Evolutionary conservation across 768 basidiomycete genomes (phyloP).

Genomic region (Glaciozyma antarctica): DNA sequence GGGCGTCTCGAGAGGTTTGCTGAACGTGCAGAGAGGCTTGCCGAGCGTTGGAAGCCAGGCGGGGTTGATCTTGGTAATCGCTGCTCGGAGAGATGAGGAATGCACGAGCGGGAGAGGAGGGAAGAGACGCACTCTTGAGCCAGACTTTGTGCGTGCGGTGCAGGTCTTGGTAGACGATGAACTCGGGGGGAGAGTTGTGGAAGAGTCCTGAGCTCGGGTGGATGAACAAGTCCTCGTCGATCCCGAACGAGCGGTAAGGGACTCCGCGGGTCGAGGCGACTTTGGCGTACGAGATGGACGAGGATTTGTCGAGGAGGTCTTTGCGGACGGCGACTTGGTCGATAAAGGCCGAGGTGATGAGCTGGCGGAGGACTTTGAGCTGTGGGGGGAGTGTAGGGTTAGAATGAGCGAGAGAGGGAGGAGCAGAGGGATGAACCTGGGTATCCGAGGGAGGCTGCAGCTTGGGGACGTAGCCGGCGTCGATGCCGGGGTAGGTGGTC

Average conservation of each 20-base stretch:
- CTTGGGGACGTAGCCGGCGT: conserved; percentile 54
- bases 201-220: conserved; percentile 80
- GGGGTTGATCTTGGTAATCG: conserved; percentile 73
- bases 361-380: conserved; percentile 82
- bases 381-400: conserved; percentile 37
- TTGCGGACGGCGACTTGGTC: conserved; percentile 90
- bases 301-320: conserved; percentile 58
- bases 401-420: conserved; percentile 1
- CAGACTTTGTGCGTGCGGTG: conserved; percentile 63
- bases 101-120: conserved; percentile 7
- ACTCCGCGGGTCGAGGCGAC: conserved; percentile 68
- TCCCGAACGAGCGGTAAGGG: conserved; percentile 68
- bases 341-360: conserved; percentile 80
- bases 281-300: conserved; percentile 46
- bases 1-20: conserved; percentile 24
- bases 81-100: conserved; percentile 40
- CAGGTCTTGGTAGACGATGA: conserved; percentile 71
- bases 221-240: conserved; percentile 78
- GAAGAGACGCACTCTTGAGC: conserved; percentile 60
- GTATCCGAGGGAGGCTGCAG: conserved; percentile 65
- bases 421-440: conserved; percentile 49
- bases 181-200: conserved; percentile 66
- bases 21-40: conserved; percentile 68
- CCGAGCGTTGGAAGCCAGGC: conserved; percentile 78
- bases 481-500: conserved; percentile 59